Percentiles rank a stretch among this genome's conserved stretches.
phyloP scores from a whole-genome alignment of 306 rosid genomes.

The Vicia villosa region DNA sequence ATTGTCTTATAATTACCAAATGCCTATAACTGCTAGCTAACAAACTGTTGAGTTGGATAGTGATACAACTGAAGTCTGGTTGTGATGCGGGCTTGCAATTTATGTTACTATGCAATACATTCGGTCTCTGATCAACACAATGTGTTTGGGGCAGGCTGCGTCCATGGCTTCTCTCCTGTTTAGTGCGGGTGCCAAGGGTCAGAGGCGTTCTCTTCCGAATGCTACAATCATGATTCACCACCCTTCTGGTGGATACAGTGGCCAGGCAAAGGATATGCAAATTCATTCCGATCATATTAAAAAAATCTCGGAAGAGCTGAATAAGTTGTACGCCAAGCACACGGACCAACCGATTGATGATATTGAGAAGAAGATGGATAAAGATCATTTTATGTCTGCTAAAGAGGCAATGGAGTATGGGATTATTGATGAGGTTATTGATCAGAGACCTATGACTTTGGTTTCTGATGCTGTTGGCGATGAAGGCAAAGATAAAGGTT shows the following conservation, averaged over 20 bases:
- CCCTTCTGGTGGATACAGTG: slow-evolving; percentile 93
- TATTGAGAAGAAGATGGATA: slow-evolving; percentile 80
- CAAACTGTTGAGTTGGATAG: background rate
- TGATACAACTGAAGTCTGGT: slow-evolving; percentile 10
- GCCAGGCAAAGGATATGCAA: slow-evolving; percentile 91
- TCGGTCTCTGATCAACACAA: slow-evolving; percentile 79
- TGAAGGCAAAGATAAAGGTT: slow-evolving; percentile 69
- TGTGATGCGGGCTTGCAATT: slow-evolving; percentile 75
- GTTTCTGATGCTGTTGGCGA: slow-evolving; percentile 79
- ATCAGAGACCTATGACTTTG: slow-evolving; percentile 80
- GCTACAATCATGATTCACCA: slow-evolving; percentile 94
- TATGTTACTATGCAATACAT: slow-evolving; percentile 98
- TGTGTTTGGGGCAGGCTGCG: slow-evolving; percentile 96
- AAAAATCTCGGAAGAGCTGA: slow-evolving; percentile 78
- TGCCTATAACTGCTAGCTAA: background rate
- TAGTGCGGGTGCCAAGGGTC: slow-evolving; percentile 92
- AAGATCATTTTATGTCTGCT: slow-evolving; percentile 86
- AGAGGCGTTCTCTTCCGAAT: slow-evolving; percentile 91
- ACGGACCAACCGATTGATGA: slow-evolving; percentile 67
- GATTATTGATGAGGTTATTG: slow-evolving; percentile 89
- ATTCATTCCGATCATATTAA: slow-evolving; percentile 94
- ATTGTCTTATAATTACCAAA: background rate
- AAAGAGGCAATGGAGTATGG: slow-evolving; percentile 92
- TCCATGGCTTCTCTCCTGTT: slow-evolving; percentile 95
- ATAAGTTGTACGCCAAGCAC: slow-evolving; percentile 73